Conservation (phyloP, 1,284 basidiomycete genomes). For the Peniophora sp. region DNA sequence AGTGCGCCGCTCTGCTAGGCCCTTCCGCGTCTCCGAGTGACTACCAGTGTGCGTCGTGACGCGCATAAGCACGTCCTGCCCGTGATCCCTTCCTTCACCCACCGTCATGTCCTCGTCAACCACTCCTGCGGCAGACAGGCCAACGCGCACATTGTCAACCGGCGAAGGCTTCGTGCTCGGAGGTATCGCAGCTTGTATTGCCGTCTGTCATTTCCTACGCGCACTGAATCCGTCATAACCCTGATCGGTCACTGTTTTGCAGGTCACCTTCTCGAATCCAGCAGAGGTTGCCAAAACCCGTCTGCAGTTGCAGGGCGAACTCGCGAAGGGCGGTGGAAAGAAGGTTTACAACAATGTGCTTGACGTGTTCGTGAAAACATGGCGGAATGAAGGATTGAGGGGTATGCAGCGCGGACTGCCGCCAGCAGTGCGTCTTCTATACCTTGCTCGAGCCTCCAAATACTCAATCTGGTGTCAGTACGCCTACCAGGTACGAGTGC, state of each 20-base stretch:
- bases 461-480: constrained; percentile 43
- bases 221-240: neutral
- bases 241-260: constrained; percentile 5
- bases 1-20: no score
- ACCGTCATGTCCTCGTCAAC: constrained; percentile 1
- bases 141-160: constrained; percentile 41
- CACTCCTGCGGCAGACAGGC: constrained; percentile 2
- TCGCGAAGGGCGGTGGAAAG: constrained; percentile 64
- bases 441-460: constrained; percentile 12
- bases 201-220: constrained; percentile 41
- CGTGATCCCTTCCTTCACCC: neutral
- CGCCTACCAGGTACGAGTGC: constrained; percentile 70
- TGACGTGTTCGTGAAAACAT: constrained; percentile 88
- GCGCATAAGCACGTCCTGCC: neutral
- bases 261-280: constrained; percentile 81
- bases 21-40: no score
- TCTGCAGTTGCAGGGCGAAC: constrained; percentile 89
- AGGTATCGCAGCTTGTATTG: constrained; percentile 82
- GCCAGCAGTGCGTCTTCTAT: constrained; percentile 67
- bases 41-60: no score
- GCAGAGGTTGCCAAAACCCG: constrained; percentile 94
- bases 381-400: constrained; percentile 82
- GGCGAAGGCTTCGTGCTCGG: constrained; percentile 80
- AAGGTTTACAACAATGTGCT: constrained; percentile 86
- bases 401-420: constrained; percentile 88